These are phyloP conservation scores for Penicillium sp. DNA, from an alignment of 2,329 filamentous ascomycete genomes.

Conservation along the genomic window DNA sequence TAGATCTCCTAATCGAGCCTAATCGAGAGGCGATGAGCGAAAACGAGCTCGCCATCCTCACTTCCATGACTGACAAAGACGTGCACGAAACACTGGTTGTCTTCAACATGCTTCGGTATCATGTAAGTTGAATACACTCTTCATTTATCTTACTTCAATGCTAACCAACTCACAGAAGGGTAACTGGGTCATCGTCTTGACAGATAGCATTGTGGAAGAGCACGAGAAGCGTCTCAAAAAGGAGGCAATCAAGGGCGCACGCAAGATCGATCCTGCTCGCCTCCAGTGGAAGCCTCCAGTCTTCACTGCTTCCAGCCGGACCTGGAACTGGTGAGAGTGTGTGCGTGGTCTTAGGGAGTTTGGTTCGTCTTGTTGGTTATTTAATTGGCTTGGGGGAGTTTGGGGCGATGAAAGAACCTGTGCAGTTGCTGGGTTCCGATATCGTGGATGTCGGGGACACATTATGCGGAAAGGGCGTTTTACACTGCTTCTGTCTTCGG, in stretches of 20 bases:
- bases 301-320: conserved; percentile 84
- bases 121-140: conserved; percentile 50
- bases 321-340: conserved; percentile 86
- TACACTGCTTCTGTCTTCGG: not conserved
- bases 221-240: conserved; percentile 74
- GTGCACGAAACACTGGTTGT: conserved; percentile 94
- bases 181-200: conserved; percentile 93
- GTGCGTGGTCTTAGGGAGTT: not conserved
- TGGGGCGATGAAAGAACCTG: not conserved
- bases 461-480: not conserved
- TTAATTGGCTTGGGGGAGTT: conserved; percentile 4
- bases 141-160: not conserved
- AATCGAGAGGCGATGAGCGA: conserved; percentile 72
- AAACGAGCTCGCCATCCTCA: conserved; percentile 74
- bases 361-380: not conserved
- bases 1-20: conserved; percentile 78
- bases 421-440: not conserved
- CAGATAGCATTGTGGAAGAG: conserved; percentile 74
- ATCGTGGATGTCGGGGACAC: not conserved
- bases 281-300: conserved; percentile 97
- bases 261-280: conserved; percentile 71
- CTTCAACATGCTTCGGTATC: conserved; percentile 91
- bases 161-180: conserved; percentile 61
- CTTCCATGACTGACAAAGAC: conserved; percentile 97
- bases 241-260: conserved; percentile 74